Base-by-base conservation (phyloP, 345 rosid species). In the rapeseed (Brassica napus) region DNA sequence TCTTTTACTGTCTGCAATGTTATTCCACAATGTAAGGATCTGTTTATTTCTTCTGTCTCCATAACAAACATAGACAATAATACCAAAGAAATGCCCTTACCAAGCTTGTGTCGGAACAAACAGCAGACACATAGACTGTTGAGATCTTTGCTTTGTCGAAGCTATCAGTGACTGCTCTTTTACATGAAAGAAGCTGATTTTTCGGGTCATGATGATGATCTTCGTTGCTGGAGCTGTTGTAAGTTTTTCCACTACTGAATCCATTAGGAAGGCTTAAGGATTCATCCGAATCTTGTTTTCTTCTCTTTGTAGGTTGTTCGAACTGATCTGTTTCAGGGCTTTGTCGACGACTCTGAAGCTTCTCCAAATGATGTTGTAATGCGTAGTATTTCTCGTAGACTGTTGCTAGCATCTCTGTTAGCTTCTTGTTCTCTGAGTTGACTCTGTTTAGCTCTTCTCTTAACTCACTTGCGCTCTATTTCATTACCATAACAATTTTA, bases 1-100 rank as follows among this genome's bases (percentile, higher is more conserved):
- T 95, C 99, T 65, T 83, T 91, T 76, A 93, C 94, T 18, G 84
- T 85, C 99, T 92, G 82, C 75, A 21, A 74, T 21, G 4, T 2
- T 2, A 28, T 28, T 28, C 21, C 74, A 37, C 18, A 44, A 42
- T 0, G 16, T 1, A 52, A 42, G 62, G 63, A 68, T 49, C 8
- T 68, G 24, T 6, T 67, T 67, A 62, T 3, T 14, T 37, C 68
- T 32, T 73, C n/a, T 21, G 23, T 3, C 8, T 42, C 10, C 28
- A 60, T 70, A 8, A 15, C 14, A 32, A n/a, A 49, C 73, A 52
- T n/a, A 66, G 11, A 23, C 55, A 10, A 39, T n/a, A 37, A 10
- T 18, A 65, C 31, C 54, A 47, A 14, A 47, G 12, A 47, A 12
- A 3, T 3, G 54, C 54, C 54, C 54, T 47, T 79, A 94, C 97